Base-by-base conservation (phyloP, 2,329 filamentous ascomycete species). In the Penicillium corylophilum region DNA sequence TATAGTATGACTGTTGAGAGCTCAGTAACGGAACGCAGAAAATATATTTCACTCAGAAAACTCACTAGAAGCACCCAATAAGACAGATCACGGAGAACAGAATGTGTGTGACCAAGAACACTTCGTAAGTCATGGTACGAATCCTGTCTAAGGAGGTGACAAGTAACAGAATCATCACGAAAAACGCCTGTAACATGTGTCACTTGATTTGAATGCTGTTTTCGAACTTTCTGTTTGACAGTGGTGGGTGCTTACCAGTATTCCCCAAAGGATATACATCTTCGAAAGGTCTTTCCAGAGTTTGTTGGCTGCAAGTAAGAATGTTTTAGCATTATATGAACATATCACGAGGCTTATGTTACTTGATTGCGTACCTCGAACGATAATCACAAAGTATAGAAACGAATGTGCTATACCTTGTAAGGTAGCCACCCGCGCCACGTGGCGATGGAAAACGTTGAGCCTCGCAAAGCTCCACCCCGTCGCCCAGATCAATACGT, bases 401-500 rank as follows among this genome's bases (percentile, higher is more conserved):
- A 85, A 51, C 0, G 84, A 85, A 60, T 89, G 86, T 0, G 85
- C 65, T 1, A 87, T 74, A 1, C 83, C 85, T 57, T 87, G 78
- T 0, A 84, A 50, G 0, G 84, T 85, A 5, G 83, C 78, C 2
- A 87, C 75, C 16, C 85, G 76, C 0, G 86, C 85, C 3, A 85
- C 75, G 76, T 84, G 85, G 0, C 86, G 81, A 66, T 89, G 86
- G 46, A 88, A 87, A 36, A 82, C 78, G 57, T 83, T 88, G 61
- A 83, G 88, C 0, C 82, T 84, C 1, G 78, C 77, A 64, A 86
- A 88, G 10, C 82, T 83, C 85, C 86, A 89, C 0, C 85, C 85
- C 0, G 86, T 88, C 0, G 84, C 64, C 82, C 82, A 86, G 48
- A 87, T 72, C 15, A 88, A 75, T 0, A 84, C 62, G 46, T 89